Evolutionary conservation across 306 rosid species (phyloP).

Genomic region (Glycyrrhiza uralensis): DNA sequence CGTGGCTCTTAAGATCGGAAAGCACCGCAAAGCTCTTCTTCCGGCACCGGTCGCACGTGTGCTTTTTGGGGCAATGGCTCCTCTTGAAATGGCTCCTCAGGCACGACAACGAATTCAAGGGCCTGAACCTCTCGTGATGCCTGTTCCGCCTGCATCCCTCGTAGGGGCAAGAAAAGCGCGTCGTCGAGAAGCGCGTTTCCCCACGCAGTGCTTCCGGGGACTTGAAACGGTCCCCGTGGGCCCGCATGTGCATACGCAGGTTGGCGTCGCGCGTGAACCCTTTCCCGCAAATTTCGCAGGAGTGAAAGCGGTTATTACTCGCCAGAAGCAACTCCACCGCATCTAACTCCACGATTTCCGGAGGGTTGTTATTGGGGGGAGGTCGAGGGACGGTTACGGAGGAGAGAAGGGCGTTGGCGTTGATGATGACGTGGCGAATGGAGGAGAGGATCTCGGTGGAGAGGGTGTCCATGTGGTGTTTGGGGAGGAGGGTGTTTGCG

Average conservation of each 20-base stretch:
- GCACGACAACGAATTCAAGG: slow-evolving; percentile 59
- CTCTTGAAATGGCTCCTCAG: slow-evolving; percentile 77
- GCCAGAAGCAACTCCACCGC: slow-evolving; percentile 54
- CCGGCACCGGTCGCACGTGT: slow-evolving; percentile 52
- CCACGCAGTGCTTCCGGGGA: slow-evolving; percentile 44
- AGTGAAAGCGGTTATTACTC: slow-evolving; percentile 55
- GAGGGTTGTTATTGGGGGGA: neutral
- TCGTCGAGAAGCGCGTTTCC: neutral
- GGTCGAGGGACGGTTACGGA: neutral
- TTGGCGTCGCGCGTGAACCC: slow-evolving; percentile 77
- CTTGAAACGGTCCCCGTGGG: slow-evolving; percentile 69
- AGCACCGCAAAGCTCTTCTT: slow-evolving; percentile 65
- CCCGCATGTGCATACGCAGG: slow-evolving; percentile 76
- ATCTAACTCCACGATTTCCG: slow-evolving; percentile 38
- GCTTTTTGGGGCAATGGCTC: slow-evolving; percentile 74
- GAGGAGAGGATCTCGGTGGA: slow-evolving; percentile 53
- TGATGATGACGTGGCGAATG: slow-evolving; percentile 44
- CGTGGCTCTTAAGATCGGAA: slow-evolving; percentile 65
- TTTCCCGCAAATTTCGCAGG: slow-evolving; percentile 71
- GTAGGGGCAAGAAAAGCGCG: slow-evolving; percentile 62
- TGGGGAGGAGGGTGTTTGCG: slow-evolving; percentile 25
- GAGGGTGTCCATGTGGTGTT: slow-evolving; percentile 39
- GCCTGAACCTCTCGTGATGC: slow-evolving; percentile 47
- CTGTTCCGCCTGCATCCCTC: slow-evolving; percentile 53
- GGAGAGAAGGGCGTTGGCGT: slow-evolving; percentile 47